Evolutionary conservation across 2,329 filamentous ascomycete species (phyloP).

Genomic region (Huntiella decipiens): DNA sequence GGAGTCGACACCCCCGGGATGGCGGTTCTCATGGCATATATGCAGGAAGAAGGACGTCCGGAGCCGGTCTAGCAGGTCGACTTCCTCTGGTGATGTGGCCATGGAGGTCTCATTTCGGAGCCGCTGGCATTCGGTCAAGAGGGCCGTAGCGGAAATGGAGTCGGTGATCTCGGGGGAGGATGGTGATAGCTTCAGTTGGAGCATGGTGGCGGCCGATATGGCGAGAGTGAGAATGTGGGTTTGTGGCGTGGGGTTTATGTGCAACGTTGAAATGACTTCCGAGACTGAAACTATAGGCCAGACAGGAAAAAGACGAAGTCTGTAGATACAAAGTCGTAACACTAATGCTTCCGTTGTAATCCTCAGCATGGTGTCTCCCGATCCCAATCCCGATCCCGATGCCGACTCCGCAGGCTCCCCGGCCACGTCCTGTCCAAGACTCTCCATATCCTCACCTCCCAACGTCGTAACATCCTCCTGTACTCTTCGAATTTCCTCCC

Average conservation of each 20-base stretch:
- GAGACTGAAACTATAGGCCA: slow-evolving; percentile 31
- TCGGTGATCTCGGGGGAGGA: slow-evolving; percentile 16
- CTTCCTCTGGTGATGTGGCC: not conserved
- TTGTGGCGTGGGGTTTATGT: slow-evolving; percentile 18
- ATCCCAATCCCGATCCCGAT: too few relatives aligned
- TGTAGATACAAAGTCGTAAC: slow-evolving; percentile 24
- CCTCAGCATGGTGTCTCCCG: not conserved
- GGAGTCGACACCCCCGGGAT: slow-evolving; percentile 26
- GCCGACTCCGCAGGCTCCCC: too few relatives aligned
- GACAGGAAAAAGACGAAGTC: slow-evolving; percentile 30
- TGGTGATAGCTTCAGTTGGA: slow-evolving; percentile 24
- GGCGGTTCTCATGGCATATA: slow-evolving; percentile 30
- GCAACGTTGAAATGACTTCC: slow-evolving; percentile 21
- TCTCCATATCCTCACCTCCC: not conserved
- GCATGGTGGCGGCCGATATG: slow-evolving; percentile 28
- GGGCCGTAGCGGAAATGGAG: slow-evolving; percentile 17
- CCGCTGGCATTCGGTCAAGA: slow-evolving; percentile 21
- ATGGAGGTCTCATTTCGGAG: slow-evolving; percentile 12
- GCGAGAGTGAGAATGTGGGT: slow-evolving; percentile 25
- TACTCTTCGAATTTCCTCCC: slow-evolving; percentile 21
- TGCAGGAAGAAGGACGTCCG: slow-evolving; percentile 32
- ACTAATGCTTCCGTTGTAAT: slow-evolving; percentile 3
- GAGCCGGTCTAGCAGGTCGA: slow-evolving; percentile 21
- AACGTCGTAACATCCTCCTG: not conserved
- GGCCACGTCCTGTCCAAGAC: too few relatives aligned